Evolutionary conservation across 2,329 filamentous ascomycete species (phyloP).

Genomic region (Botrytis medusae): DNA sequence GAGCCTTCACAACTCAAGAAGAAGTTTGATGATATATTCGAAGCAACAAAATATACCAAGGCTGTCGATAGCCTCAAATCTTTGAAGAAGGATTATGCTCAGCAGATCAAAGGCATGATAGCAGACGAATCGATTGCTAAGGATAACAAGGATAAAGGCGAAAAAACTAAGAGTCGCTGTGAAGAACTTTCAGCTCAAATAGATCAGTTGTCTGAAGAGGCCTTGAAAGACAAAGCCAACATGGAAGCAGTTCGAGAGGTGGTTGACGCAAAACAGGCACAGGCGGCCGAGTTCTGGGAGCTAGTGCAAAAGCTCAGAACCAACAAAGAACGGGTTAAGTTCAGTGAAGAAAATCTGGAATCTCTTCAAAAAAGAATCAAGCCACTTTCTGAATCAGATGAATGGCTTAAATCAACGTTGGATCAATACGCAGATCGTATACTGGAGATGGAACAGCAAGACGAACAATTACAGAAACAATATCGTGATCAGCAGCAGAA

Average conservation of each 20-base stretch:
- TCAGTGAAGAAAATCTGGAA: conserved; percentile 69
- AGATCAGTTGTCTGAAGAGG: conserved; percentile 58
- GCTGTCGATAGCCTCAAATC: conserved; percentile 93
- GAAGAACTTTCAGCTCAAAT: conserved; percentile 66
- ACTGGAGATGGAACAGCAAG: conserved; percentile 61
- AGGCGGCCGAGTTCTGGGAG: conserved; percentile 70
- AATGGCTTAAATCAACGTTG: conserved; percentile 68
- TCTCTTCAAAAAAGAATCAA: conserved; percentile 71
- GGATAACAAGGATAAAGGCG: conserved; percentile 79
- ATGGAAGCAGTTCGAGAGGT: conserved; percentile 42
- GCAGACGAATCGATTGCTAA: conserved; percentile 76
- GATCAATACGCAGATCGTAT: conserved; percentile 78
- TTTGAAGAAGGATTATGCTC: conserved; percentile 78
- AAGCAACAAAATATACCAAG: conserved; percentile 94
- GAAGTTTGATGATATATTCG: conserved; percentile 96
- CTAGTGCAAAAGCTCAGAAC: conserved; percentile 74
- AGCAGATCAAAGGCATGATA: conserved; percentile 70
- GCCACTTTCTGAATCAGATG: conserved; percentile 76
- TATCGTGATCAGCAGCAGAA: conserved; percentile 64
- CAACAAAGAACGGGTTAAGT: conserved; percentile 72
- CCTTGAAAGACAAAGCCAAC: conserved; percentile 49
- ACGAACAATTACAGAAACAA: conserved; percentile 59
- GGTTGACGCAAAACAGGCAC: conserved; percentile 66
- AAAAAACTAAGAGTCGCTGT: conserved; percentile 66
- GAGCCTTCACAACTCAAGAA: conserved; percentile 85